phyloP scores from a whole-genome alignment of 495 filamentous ascomycete species.

The Daldinia concentrica region DNA sequence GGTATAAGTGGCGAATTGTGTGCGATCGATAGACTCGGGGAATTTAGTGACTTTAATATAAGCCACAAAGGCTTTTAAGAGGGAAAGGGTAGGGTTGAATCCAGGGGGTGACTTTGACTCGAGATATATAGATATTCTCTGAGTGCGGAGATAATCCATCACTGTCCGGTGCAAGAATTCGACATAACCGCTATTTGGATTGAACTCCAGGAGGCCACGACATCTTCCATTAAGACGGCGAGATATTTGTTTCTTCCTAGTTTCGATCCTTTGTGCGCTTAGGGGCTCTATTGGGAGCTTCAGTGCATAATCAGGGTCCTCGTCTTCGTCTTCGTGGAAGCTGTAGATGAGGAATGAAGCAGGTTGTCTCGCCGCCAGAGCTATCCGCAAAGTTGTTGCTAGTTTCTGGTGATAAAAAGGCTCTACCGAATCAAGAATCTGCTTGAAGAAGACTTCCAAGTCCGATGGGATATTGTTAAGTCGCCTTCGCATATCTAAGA shows the following conservation, averaged over 20 bases:
- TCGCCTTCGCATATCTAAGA: conserved; percentile 32
- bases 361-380: background rate
- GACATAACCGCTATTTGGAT: background rate
- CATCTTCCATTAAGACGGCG: conserved; percentile 23
- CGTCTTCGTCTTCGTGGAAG: conserved; percentile 17
- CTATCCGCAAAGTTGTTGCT: conserved; percentile 20
- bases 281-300: background rate
- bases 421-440: conserved; percentile 32
- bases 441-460: conserved; percentile 42
- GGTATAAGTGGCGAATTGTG: background rate
- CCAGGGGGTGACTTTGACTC: background rate
- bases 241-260: background rate
- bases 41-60: conserved; percentile 8
- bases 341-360: background rate
- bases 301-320: conserved; percentile 21
- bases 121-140: conserved; percentile 15
- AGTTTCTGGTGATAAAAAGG: conserved; percentile 22
- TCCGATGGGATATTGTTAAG: conserved; percentile 46
- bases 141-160: conserved; percentile 25
- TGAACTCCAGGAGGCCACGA: conserved; percentile 31
- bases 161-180: conserved; percentile 40
- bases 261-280: background rate
- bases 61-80: background rate
- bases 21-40: background rate
- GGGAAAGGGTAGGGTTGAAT: conserved; percentile 2